Percentiles rank a stretch among this genome's conserved stretches.
These are phyloP conservation scores for Tulasnella sp. DNA, from an alignment of 768 basidiomycete species.

Conservation along the genomic window DNA sequence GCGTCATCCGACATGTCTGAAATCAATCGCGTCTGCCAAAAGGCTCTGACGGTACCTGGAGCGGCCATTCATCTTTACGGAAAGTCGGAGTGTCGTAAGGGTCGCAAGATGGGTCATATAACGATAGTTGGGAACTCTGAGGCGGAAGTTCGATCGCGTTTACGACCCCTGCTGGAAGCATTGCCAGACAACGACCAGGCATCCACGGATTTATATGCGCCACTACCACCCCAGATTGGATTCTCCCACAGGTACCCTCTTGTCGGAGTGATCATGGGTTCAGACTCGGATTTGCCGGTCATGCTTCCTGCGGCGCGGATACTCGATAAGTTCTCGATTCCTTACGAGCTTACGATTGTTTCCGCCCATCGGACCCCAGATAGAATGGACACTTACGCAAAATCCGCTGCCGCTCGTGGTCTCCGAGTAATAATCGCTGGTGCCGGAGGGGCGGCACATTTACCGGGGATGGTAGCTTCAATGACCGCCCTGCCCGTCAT, in stretches of 20 bases:
- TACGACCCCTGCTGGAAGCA: conserved; percentile 69
- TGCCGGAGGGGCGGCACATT: conserved; percentile 96
- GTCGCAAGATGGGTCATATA: conserved; percentile 97
- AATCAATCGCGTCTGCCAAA: conserved; percentile 44
- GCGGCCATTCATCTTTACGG: conserved; percentile 88
- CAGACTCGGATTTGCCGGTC: conserved; percentile 92
- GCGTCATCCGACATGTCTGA: conserved; percentile 60
- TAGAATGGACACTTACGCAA: conserved; percentile 75
- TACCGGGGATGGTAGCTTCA: conserved; percentile 97
- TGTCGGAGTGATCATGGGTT: conserved; percentile 96
- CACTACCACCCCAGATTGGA: conserved; percentile 39
- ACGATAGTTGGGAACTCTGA: conserved; percentile 83
- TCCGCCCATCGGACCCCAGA: conserved; percentile 95
- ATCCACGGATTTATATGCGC: conserved; percentile 43
- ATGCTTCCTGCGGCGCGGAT: conserved; percentile 87
- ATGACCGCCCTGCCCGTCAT: conserved; percentile 90
- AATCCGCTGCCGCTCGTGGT: conserved; percentile 52
- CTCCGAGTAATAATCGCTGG: conserved; percentile 80
- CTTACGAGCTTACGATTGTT: conserved; percentile 92
- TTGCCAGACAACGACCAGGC: conserved; percentile 46
- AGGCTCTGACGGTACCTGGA: conserved; percentile 66
- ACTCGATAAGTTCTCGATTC: conserved; percentile 73
- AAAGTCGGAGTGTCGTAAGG: conserved; percentile 83
- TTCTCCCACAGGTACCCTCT: conserved; percentile 67
- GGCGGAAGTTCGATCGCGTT: conserved; percentile 59